Evolutionary conservation across 2,329 filamentous ascomycete species (phyloP).

Genomic region (Aspergillus melleus): DNA sequence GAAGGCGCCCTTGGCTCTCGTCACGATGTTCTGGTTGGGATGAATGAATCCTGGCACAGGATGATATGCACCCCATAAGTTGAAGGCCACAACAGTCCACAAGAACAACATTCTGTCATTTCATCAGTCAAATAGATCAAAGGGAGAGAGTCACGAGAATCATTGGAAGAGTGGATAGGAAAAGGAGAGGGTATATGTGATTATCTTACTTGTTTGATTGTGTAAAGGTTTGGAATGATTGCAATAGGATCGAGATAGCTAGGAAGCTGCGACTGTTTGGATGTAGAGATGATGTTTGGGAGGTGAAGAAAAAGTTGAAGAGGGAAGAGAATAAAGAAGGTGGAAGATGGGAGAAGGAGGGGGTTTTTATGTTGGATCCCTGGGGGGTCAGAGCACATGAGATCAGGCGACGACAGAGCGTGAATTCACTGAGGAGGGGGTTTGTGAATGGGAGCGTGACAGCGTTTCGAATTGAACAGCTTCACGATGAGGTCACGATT

Average conservation of each 20-base stretch:
- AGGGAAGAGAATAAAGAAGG: background rate
- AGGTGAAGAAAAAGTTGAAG: background rate
- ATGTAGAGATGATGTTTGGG: background rate
- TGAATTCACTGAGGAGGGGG: background rate
- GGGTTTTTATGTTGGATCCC: background rate
- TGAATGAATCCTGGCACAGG: constrained; percentile 21
- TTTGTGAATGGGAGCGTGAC: background rate
- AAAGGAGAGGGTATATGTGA: background rate
- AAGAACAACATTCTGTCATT: constrained; percentile 24
- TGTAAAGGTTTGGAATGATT: too few species aligned
- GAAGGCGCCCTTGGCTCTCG: background rate
- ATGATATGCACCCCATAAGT: constrained; percentile 25
- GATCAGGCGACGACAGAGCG: background rate
- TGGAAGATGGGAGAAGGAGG: background rate
- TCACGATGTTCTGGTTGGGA: constrained; percentile 1
- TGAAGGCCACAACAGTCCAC: constrained; percentile 19
- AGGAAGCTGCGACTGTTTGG: background rate
- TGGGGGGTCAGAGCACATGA: too few species aligned
- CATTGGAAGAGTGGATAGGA: background rate
- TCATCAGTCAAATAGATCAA: background rate
- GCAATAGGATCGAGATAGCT: background rate
- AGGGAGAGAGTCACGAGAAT: background rate
- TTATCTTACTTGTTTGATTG: too few species aligned
- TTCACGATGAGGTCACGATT: too few species aligned
- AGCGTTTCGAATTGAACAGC: too few species aligned